Percentiles rank a stretch among this genome's conserved stretches.
These are phyloP conservation scores for Citropsis articulata DNA, from an alignment of 345 rosid genomes.

Conservation along the genomic window DNA sequence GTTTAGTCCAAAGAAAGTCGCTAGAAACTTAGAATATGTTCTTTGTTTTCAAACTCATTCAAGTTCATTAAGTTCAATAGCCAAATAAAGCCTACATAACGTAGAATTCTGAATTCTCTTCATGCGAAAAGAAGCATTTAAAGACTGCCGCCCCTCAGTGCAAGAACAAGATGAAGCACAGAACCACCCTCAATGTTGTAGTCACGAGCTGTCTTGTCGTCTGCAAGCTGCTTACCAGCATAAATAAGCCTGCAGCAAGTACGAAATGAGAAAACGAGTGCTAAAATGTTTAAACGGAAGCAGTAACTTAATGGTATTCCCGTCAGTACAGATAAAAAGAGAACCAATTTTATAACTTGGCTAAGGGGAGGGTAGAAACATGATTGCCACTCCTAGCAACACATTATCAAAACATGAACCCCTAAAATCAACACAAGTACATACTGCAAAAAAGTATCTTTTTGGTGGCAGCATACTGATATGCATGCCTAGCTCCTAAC, in stretches of 20 bases:
- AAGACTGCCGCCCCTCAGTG: slow-evolving; percentile 74
- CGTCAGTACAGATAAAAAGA: background rate
- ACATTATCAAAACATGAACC: background rate
- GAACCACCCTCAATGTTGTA: slow-evolving; percentile 97
- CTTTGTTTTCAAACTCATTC: slow-evolving; percentile 18
- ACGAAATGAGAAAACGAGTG: background rate
- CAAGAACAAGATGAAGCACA: slow-evolving; percentile 97
- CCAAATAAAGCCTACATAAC: background rate
- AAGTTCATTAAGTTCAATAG: background rate
- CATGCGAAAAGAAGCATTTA: background rate
- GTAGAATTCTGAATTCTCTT: background rate
- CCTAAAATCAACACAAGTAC: background rate
- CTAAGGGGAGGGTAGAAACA: background rate
- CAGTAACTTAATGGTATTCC: background rate
- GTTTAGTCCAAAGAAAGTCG: slow-evolving; percentile 6
- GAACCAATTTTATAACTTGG: background rate
- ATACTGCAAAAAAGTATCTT: background rate
- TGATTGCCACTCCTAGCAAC: background rate
- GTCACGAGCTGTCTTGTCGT: slow-evolving; percentile 89
- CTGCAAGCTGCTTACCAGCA: slow-evolving; percentile 94
- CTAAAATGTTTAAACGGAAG: background rate
- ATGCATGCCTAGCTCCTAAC: background rate
- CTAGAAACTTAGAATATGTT: background rate
- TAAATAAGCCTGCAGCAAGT: slow-evolving; percentile 72
- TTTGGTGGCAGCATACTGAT: background rate